These are phyloP conservation scores for Sporothrix protearum DNA, from an alignment of 2,329 filamentous ascomycete species.

Conservation along the genomic window DNA sequence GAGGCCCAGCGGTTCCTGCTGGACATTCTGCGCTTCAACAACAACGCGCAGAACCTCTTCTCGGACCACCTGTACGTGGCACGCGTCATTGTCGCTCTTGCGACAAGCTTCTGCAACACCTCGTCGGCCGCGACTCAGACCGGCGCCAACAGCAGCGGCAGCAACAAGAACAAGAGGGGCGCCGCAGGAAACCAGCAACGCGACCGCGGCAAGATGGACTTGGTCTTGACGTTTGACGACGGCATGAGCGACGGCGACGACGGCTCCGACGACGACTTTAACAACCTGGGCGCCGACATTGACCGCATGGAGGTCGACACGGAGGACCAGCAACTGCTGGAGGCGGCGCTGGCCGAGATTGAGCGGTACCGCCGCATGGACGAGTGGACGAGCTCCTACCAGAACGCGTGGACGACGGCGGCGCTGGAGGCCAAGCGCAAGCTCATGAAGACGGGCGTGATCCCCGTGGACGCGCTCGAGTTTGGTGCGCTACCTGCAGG, in stretches of 20 bases:
- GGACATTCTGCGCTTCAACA: conserved; percentile 87
- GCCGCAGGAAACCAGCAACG: background rate
- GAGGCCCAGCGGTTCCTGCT: conserved; percentile 79
- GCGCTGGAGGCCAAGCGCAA: conserved; percentile 59
- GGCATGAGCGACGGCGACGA: conserved; percentile 24
- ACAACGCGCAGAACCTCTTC: conserved; percentile 84
- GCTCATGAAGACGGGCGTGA: conserved; percentile 62
- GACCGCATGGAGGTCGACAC: conserved; percentile 41
- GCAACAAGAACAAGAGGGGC: conserved; percentile 21
- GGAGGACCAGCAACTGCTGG: conserved; percentile 44
- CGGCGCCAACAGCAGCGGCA: conserved; percentile 26
- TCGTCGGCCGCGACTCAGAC: conserved; percentile 27
- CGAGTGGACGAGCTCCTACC: conserved; percentile 65
- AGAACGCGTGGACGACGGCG: conserved; percentile 63
- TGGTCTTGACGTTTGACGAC: conserved; percentile 39
- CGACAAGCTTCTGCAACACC: conserved; percentile 55
- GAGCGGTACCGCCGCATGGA: conserved; percentile 65
- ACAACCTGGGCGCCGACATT: conserved; percentile 40
- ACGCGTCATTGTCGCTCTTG: conserved; percentile 64
- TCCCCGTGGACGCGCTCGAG: conserved; percentile 50
- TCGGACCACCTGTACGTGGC: conserved; percentile 90
- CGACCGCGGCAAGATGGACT: conserved; percentile 27
- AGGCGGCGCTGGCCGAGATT: conserved; percentile 58
- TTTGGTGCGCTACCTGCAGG: conserved; percentile 63
- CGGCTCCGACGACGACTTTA: conserved; percentile 17